Base-by-base conservation (phyloP, 2,329 filamentous ascomycete species). In the Claviceps africana region DNA sequence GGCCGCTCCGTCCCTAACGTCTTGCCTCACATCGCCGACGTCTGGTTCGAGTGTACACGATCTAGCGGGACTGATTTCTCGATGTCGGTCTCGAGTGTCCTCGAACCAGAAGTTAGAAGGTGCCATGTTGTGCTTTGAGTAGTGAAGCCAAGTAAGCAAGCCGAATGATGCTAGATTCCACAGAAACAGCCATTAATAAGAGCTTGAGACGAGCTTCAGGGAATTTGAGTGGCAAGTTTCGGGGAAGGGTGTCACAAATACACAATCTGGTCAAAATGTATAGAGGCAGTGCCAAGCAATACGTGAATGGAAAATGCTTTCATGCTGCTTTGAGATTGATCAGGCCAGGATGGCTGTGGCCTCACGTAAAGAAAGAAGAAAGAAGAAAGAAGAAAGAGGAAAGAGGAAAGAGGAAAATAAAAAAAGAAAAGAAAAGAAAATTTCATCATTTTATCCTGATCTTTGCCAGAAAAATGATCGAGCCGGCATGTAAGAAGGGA, bases 21-120 rank as follows among this genome's bases (percentile, higher is more conserved):
- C n/a, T 35, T 37, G 51, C 51, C 4, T 15, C 7, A 35, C 46
- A 6, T 50, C 21, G 1, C 50, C 42, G 5, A 53, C 51, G 6
- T 54, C 50, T 2, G 46, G 46, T n/a, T 49, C 52, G 7, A 67
- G 37, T 3, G 65, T 67, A 13, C 55, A 54, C 1, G 62, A 61
- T 19, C 50, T 51, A 10, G 51, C 46, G 22, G 15, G 15, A 31
- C 52, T 54, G 44, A 31, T 51, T 9, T 25, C 37, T 25, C 48
- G 42, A 22, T 1, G 17, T 46, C 17, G 11, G 13, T 19, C 39
- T 9, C 9, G n/a, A 13, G 17, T 33, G 19, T 25, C 30, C 2
- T 19, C 39, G 7, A 7, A 9, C 19, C 28, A 30, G n/a, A 35
- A 13, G 8, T 11, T n/a, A 17, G 17, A 22, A 33, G 11, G 7